These are phyloP conservation scores for Aphanomyces euteiches DNA, from an alignment of 352 stramenopile genomes.

Conservation along the genomic window DNA sequence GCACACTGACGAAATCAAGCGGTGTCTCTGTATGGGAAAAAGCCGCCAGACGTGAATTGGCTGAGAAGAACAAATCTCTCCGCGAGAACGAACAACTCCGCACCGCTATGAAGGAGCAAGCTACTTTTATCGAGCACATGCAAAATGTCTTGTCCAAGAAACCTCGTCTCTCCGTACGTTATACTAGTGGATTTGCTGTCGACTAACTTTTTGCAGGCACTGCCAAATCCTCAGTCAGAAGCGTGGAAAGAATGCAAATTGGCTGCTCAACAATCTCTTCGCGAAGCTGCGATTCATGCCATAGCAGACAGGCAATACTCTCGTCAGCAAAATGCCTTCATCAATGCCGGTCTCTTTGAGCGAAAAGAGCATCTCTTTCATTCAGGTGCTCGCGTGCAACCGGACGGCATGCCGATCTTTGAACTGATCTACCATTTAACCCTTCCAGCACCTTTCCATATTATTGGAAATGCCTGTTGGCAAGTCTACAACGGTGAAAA, in stretches of 20 bases:
- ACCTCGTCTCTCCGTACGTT: slow-evolving; percentile 14
- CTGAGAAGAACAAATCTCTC: slow-evolving; percentile 10
- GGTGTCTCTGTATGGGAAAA: slow-evolving; percentile 8
- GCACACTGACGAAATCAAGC: not conserved
- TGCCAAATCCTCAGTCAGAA: slow-evolving; percentile 1
- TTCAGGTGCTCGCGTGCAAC: not conserved
- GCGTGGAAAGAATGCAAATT: slow-evolving; percentile 23
- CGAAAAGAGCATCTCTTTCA: not conserved
- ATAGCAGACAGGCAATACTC: slow-evolving; percentile 16
- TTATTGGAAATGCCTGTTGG: slow-evolving; percentile 12
- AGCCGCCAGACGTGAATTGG: not conserved
- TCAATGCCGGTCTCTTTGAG: slow-evolving; percentile 6
- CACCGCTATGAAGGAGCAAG: slow-evolving; percentile 7
- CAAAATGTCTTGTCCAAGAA: slow-evolving; percentile 19
- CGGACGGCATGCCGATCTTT: not conserved
- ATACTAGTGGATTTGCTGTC: not conserved
- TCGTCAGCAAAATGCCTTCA: slow-evolving; percentile 15
- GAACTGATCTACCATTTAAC: slow-evolving; percentile 19
- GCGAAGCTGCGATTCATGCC: slow-evolving; percentile 14
- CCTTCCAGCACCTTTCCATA: slow-evolving; percentile 7
- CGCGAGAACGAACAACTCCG: slow-evolving; percentile 24
- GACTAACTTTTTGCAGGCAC: not conserved
- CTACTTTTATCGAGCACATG: slow-evolving; percentile 26
- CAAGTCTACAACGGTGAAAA: slow-evolving; percentile 16
- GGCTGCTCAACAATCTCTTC: slow-evolving; percentile 11